Percentiles rank a stretch among this genome's conserved stretches.
phyloP scores from a whole-genome alignment of 441 rosid genomes.

The Jatropha podagrica region DNA sequence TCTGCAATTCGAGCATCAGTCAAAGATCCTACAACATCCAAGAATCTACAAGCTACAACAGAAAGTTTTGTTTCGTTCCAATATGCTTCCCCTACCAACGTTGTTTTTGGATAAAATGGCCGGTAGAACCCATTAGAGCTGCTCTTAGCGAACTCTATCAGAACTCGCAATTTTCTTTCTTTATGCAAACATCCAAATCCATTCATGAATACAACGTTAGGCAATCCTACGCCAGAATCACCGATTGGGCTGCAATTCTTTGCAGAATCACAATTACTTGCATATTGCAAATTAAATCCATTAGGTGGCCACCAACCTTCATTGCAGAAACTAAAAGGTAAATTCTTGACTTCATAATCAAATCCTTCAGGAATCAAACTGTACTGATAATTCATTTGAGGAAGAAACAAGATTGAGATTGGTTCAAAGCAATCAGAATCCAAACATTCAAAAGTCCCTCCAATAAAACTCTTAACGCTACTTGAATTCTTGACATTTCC shows the following conservation, averaged over 20 bases:
- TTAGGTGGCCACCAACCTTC: background rate
- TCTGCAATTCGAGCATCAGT: slow-evolving; percentile 35
- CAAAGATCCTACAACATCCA: slow-evolving; percentile 24
- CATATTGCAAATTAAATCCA: slow-evolving; percentile 26
- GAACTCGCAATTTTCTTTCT: slow-evolving; percentile 27
- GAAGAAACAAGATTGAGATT: slow-evolving; percentile 38
- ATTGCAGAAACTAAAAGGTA: slow-evolving; percentile 33
- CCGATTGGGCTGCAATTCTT: slow-evolving; percentile 31
- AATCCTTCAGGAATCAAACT: slow-evolving; percentile 19
- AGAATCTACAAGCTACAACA: slow-evolving; percentile 29
- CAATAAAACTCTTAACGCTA: slow-evolving; percentile 31
- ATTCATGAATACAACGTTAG: slow-evolving; percentile 19
- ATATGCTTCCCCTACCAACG: slow-evolving; percentile 38
- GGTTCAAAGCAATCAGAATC: slow-evolving; percentile 30
- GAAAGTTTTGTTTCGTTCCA: slow-evolving; percentile 35
- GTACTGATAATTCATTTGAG: slow-evolving; percentile 27
- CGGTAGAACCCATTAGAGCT: slow-evolving; percentile 1
- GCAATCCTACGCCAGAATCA: slow-evolving; percentile 8
- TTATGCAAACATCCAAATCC: slow-evolving; percentile 23
- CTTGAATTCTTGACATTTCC: slow-evolving; percentile 24
- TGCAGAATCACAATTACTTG: slow-evolving; percentile 27
- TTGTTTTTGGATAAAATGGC: slow-evolving; percentile 26
- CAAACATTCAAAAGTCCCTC: slow-evolving; percentile 39
- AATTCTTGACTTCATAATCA: slow-evolving; percentile 4
- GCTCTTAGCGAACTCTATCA: slow-evolving; percentile 26